A percentile compares a stretch with the other conserved stretches of the same genome.
Evolutionary conservation across 2,329 filamentous ascomycete genomes (phyloP).

Genomic region (Aspergillus phoenicis): DNA sequence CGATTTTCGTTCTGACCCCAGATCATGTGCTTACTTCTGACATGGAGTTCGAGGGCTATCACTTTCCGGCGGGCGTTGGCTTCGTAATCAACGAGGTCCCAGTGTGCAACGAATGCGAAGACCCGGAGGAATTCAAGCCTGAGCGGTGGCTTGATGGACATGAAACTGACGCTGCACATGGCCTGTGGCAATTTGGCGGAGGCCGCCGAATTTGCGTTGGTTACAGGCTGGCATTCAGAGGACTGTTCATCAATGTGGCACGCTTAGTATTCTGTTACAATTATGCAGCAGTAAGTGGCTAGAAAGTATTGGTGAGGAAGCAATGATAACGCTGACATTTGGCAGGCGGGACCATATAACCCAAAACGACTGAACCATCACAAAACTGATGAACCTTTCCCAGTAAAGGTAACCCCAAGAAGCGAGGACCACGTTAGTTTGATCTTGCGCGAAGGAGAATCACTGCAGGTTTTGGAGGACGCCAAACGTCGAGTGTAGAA

Average conservation of each 20-base stretch:
- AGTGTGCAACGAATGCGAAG: constrained; percentile 34
- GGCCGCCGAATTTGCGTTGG: constrained; percentile 42
- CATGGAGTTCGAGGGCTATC: constrained; percentile 33
- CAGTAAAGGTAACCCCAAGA: constrained; percentile 24
- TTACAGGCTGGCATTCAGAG: constrained; percentile 33
- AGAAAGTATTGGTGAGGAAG: no score
- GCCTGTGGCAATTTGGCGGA: constrained; percentile 40
- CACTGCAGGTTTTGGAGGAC: no score
- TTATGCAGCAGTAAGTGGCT: constrained; percentile 15
- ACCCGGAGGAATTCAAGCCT: constrained; percentile 35
- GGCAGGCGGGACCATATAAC: constrained; percentile 24
- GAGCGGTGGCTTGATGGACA: constrained; percentile 43
- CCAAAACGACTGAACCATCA: constrained; percentile 24
- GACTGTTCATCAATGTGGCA: constrained; percentile 35
- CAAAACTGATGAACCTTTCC: constrained; percentile 31
- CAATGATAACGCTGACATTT: no score
- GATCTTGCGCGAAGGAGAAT: constrained; percentile 7
- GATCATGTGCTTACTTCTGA: constrained; percentile 28
- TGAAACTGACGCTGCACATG: constrained; percentile 32
- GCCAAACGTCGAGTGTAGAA: no score
- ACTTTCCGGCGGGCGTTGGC: constrained; percentile 32
- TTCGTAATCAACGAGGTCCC: constrained; percentile 39
- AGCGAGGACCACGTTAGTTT: constrained; percentile 8
- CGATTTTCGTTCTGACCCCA: constrained; percentile 30
- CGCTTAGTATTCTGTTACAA: constrained; percentile 35